Conservation (phyloP, 1,284 basidiomycete genomes). For the Puccinia coronata region DNA sequence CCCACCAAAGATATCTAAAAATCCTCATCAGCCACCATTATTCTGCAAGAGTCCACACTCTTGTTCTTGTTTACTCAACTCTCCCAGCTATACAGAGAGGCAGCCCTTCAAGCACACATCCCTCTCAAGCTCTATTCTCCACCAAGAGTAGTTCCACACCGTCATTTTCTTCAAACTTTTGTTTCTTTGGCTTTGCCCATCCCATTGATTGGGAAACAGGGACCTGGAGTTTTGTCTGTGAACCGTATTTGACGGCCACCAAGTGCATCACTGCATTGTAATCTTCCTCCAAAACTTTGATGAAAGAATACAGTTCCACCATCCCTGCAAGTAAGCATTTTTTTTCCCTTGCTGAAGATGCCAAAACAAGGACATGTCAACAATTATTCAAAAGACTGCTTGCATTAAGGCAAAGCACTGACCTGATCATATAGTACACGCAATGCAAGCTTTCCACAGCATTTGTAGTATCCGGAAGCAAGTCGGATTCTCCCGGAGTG, state of each 20-base stretch:
- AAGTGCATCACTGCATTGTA: background rate
- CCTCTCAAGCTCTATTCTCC: too few relatives aligned
- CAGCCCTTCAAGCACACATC: too few relatives aligned
- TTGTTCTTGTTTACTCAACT: too few relatives aligned
- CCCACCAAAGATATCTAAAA: too few relatives aligned
- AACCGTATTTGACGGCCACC: background rate
- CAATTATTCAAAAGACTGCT: too few relatives aligned
- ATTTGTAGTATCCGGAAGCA: slow-evolving; percentile 2
- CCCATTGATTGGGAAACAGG: background rate
- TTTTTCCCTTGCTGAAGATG: background rate
- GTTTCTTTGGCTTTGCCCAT: background rate
- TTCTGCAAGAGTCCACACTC: too few relatives aligned
- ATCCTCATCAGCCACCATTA: too few relatives aligned
- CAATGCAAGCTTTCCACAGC: slow-evolving; percentile 1
- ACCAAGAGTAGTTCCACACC: too few relatives aligned
- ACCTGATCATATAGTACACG: slow-evolving; percentile 9
- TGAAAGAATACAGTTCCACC: background rate
- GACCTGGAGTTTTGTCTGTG: background rate
- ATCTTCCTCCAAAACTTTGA: background rate
- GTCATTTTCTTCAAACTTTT: background rate
- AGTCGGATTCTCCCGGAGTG: background rate
- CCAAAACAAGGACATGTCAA: too few relatives aligned
- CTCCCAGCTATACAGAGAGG: too few relatives aligned
- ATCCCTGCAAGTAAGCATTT: background rate
- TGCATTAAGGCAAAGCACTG: too few relatives aligned